Conservation (phyloP, 2,329 filamentous ascomycete species). For the Scytalidium sp. region DNA sequence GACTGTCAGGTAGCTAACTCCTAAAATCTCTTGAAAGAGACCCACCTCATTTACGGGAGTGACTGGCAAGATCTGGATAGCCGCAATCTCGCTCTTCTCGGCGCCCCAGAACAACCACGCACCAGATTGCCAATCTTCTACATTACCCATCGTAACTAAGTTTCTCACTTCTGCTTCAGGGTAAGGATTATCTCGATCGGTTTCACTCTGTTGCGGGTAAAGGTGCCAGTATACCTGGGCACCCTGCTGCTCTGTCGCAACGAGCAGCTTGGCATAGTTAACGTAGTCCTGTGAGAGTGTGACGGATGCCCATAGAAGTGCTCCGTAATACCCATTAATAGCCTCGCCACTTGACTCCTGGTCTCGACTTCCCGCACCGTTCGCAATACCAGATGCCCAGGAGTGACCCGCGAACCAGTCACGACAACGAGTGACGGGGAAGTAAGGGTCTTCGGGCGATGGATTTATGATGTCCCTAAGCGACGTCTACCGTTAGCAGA, state of each 20-base stretch:
- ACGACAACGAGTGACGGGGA: constrained; percentile 22
- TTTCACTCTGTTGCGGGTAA: constrained; percentile 13
- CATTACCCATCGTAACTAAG: constrained; percentile 19
- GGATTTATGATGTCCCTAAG: constrained; percentile 24
- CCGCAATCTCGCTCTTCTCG: constrained; percentile 11
- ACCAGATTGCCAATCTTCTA: constrained; percentile 21
- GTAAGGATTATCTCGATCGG: constrained; percentile 19
- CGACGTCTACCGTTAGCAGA: constrained; percentile 1
- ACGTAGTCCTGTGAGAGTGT: constrained; percentile 19
- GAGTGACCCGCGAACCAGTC: constrained; percentile 28
- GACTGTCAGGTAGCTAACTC: constrained; percentile 1
- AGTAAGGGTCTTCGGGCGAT: constrained; percentile 22
- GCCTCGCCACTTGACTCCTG: constrained; percentile 25
- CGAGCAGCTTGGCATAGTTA: constrained; percentile 21
- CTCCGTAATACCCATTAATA: constrained; percentile 23
- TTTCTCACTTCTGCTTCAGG: constrained; percentile 17
- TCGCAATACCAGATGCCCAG: constrained; percentile 26
- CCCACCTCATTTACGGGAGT: constrained; percentile 10
- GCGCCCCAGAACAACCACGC: constrained; percentile 18
- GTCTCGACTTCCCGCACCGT: constrained; percentile 23
- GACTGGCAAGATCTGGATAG: constrained; percentile 19
- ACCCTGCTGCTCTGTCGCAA: constrained; percentile 20
- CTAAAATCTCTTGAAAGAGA: neutral
- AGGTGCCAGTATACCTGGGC: constrained; percentile 23
- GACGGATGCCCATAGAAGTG: constrained; percentile 22